These are phyloP conservation scores for Chionographis japonica DNA, from an alignment of 106 monocot genomes.

Conservation along the genomic window DNA sequence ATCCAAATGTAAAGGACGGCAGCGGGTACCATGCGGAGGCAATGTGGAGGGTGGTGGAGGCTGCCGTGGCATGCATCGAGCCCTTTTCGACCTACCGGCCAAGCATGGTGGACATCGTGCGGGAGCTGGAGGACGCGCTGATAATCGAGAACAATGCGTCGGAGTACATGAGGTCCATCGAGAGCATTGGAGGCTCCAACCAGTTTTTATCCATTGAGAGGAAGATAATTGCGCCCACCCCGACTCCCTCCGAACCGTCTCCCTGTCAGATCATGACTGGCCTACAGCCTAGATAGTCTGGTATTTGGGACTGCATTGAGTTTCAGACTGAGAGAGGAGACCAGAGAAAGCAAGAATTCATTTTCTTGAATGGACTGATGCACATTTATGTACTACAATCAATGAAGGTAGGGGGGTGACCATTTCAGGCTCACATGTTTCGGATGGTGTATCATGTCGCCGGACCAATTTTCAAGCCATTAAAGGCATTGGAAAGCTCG, in stretches of 20 bases:
- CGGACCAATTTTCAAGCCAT: no score
- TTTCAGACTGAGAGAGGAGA: no score
- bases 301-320: no score
- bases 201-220: conserved; percentile 4
- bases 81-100: conserved; percentile 10
- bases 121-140: conserved; percentile 12
- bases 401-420: no score
- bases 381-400: no score
- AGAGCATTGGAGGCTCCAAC: conserved; percentile 8
- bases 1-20: neutral
- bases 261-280: neutral
- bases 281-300: neutral
- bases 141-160: conserved; percentile 17
- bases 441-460: no score
- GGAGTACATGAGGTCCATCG: conserved; percentile 12
- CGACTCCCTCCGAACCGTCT: neutral
- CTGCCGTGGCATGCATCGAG: neutral
- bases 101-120: conserved; percentile 1
- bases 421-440: no score
- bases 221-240: neutral
- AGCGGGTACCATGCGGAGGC: conserved; percentile 12
- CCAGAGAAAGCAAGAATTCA: no score
- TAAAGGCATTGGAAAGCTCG: no score
- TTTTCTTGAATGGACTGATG: no score
- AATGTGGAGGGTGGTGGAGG: conserved; percentile 15